Conservation (phyloP, 2,329 filamentous ascomycete species). For the Phoma sp. region DNA sequence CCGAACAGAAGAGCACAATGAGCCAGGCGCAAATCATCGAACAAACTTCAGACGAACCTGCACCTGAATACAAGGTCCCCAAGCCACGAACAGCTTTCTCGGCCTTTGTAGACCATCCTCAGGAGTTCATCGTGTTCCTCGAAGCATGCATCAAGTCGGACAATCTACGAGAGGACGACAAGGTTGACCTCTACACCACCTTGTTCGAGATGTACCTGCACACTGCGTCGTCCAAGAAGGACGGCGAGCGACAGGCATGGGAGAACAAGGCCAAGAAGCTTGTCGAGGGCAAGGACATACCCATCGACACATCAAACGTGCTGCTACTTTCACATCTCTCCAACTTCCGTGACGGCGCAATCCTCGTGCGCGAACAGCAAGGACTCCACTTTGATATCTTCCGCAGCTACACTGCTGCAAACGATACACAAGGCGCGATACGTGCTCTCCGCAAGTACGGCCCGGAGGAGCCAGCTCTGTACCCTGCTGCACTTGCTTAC, state of each 20-base stretch:
- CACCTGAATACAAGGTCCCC: slow-evolving; percentile 75
- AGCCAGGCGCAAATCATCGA: slow-evolving; percentile 63
- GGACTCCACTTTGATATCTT: slow-evolving; percentile 95
- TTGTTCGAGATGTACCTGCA: slow-evolving; percentile 98
- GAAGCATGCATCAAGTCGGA: slow-evolving; percentile 83
- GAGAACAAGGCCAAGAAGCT: slow-evolving; percentile 88
- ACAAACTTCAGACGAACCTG: slow-evolving; percentile 60
- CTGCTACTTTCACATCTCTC: slow-evolving; percentile 91
- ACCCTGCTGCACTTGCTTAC: slow-evolving; percentile 90
- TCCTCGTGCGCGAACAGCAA: slow-evolving; percentile 91
- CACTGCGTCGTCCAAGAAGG: slow-evolving; percentile 79
- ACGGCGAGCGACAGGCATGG: slow-evolving; percentile 78
- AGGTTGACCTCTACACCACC: slow-evolving; percentile 88
- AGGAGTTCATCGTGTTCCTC: slow-evolving; percentile 90
- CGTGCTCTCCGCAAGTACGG: slow-evolving; percentile 92
- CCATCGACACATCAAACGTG: slow-evolving; percentile 94
- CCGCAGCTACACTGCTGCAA: slow-evolving; percentile 90
- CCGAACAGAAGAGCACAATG: slow-evolving; percentile 60
- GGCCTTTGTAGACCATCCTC: slow-evolving; percentile 91
- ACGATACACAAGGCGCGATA: slow-evolving; percentile 89
- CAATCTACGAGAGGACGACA: slow-evolving; percentile 75
- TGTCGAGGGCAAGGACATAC: slow-evolving; percentile 78
- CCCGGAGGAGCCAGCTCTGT: slow-evolving; percentile 86
- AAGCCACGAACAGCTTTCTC: slow-evolving; percentile 91
- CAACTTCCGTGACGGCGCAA: slow-evolving; percentile 87